phyloP scores from a whole-genome alignment of 2,329 filamentous ascomycete species.

The Ophioceras dolichostomum region DNA sequence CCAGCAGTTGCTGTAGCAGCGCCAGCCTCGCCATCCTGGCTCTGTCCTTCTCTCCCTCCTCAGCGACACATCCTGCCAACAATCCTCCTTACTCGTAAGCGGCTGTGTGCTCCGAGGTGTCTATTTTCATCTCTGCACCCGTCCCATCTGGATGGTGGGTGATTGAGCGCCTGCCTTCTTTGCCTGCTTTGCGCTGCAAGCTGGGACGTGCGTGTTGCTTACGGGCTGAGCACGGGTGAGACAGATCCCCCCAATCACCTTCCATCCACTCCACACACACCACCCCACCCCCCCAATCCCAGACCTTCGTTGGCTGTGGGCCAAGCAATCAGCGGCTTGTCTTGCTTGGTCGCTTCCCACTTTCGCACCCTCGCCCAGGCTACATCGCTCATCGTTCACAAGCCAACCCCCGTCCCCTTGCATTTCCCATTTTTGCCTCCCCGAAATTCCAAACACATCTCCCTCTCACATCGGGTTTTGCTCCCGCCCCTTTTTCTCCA shows the following conservation, averaged over 20 bases:
- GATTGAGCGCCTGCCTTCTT: no score
- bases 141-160: no score
- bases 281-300: neutral
- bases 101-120: neutral
- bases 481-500: conserved; percentile 4
- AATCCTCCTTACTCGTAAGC: neutral
- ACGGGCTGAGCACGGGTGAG: conserved; percentile 2
- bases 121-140: conserved; percentile 1
- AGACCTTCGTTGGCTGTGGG: no score
- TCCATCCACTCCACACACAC: neutral
- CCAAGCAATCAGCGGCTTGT: no score
- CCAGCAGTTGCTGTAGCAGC: neutral
- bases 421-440: conserved; percentile 10
- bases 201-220: neutral
- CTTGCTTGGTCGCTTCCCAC: neutral
- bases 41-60: no score
- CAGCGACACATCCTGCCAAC: no score
- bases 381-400: conserved; percentile 1
- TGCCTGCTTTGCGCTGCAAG: no score
- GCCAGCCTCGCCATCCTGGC: neutral
- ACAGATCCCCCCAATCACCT: conserved; percentile 1
- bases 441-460: conserved; percentile 15
- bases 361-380: neutral
- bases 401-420: conserved; percentile 12
- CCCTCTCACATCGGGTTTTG: conserved; percentile 9